Conservation (phyloP, 1,284 basidiomycete genomes). For the Cryptococcus sp. region DNA sequence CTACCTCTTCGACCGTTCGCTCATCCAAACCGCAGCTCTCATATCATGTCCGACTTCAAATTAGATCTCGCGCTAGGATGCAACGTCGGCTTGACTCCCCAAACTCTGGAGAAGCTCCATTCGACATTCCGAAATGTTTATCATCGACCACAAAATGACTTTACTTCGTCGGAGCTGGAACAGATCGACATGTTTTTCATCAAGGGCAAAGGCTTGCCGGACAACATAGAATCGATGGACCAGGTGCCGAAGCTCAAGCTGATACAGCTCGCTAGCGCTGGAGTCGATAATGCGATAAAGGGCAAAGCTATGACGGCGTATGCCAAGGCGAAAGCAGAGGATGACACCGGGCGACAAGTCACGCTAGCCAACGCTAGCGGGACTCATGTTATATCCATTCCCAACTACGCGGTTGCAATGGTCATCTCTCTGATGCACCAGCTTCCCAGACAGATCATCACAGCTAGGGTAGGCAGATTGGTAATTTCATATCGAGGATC, state of each 20-base stretch:
- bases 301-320: slow-evolving; percentile 18
- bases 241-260: slow-evolving; percentile 34
- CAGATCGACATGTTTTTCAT: slow-evolving; percentile 18
- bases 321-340: background rate
- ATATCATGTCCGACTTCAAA: no score
- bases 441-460: slow-evolving; percentile 35
- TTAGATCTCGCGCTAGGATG: slow-evolving; percentile 6
- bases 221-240: slow-evolving; percentile 13
- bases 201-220: slow-evolving; percentile 8
- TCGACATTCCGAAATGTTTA: slow-evolving; percentile 6
- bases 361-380: slow-evolving; percentile 44
- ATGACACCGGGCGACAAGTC: slow-evolving; percentile 13
- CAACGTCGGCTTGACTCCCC: slow-evolving; percentile 7
- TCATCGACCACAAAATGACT: slow-evolving; percentile 9
- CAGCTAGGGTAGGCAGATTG: slow-evolving; percentile 30
- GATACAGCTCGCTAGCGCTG: slow-evolving; percentile 43
- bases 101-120: slow-evolving; percentile 4
- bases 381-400: slow-evolving; percentile 47
- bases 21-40: no score
- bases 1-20: no score
- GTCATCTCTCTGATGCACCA: slow-evolving; percentile 41
- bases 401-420: slow-evolving; percentile 43
- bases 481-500: background rate
- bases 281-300: slow-evolving; percentile 32
- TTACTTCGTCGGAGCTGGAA: slow-evolving; percentile 10